phyloP scores from a whole-genome alignment of 176 grass and related monocot genomes.

The Ensete glaucum region DNA sequence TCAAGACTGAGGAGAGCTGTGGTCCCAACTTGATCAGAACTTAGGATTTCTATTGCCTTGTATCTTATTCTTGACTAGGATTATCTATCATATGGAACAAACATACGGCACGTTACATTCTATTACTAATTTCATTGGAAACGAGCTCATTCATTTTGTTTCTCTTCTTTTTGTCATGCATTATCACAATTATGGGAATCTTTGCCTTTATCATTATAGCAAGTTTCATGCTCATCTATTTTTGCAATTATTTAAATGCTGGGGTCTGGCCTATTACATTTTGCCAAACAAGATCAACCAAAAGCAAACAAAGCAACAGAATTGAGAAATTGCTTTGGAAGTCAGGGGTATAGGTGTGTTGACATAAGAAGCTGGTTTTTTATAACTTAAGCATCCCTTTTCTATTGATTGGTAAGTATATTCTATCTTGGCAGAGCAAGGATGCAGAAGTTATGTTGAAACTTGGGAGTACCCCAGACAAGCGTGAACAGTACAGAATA shows the following conservation, averaged over 20 bases:
- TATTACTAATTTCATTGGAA: too few relatives aligned
- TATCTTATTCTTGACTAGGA: too few relatives aligned
- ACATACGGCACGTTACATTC: too few relatives aligned
- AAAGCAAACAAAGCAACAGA: background rate
- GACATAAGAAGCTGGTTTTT: background rate
- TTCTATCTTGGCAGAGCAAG: constrained; percentile 58
- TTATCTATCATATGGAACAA: too few relatives aligned
- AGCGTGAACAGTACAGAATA: constrained; percentile 87
- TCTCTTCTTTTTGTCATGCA: too few relatives aligned
- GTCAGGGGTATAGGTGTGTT: background rate
- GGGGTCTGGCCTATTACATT: background rate
- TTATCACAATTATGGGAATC: too few relatives aligned
- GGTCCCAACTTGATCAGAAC: too few relatives aligned
- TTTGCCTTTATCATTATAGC: background rate
- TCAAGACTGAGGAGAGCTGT: too few relatives aligned
- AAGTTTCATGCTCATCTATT: background rate
- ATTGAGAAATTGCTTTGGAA: background rate
- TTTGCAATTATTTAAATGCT: background rate
- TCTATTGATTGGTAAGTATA: background rate
- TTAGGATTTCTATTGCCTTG: too few relatives aligned
- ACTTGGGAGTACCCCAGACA: constrained; percentile 90
- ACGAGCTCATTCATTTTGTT: too few relatives aligned
- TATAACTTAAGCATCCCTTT: background rate
- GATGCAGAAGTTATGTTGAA: constrained; percentile 97
- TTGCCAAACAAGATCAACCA: background rate